A percentile compares a stretch with the other conserved stretches of the same genome.
These are phyloP conservation scores for Musa balbisiana DNA, from an alignment of 202 grass and related monocot species.

Conservation along the genomic window DNA sequence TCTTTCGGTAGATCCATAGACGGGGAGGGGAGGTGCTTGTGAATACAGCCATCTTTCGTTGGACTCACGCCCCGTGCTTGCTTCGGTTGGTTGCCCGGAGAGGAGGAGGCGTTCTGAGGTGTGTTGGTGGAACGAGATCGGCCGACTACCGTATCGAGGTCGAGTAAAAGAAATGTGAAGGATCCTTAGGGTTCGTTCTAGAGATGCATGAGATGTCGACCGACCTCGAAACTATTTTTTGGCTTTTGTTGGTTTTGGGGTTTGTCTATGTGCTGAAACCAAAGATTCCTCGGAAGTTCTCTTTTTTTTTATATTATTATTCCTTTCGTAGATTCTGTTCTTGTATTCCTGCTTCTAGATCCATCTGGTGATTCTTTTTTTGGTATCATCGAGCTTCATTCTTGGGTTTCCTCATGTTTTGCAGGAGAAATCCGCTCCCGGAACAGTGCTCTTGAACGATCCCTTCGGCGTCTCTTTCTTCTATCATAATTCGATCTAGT, in stretches of 20 bases:
- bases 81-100: neutral
- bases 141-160: neutral
- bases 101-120: neutral
- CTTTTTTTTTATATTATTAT: neutral
- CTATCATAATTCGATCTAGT: neutral
- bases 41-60: no score
- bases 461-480: neutral
- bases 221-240: neutral
- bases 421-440: neutral
- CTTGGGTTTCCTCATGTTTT: neutral
- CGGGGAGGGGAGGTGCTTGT: neutral
- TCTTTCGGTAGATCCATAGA: neutral
- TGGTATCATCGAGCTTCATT: neutral
- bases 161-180: neutral
- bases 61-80: neutral
- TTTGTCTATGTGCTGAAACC: neutral
- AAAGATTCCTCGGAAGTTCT: neutral
- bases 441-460: neutral
- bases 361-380: neutral
- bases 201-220: neutral
- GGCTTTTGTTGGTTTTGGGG: neutral
- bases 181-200: neutral
- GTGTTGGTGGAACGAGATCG: neutral
- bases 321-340: neutral
- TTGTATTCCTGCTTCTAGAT: neutral